These are phyloP conservation scores for Alternaria brassicae DNA, from an alignment of 2,329 filamentous ascomycete species.

Conservation along the genomic window DNA sequence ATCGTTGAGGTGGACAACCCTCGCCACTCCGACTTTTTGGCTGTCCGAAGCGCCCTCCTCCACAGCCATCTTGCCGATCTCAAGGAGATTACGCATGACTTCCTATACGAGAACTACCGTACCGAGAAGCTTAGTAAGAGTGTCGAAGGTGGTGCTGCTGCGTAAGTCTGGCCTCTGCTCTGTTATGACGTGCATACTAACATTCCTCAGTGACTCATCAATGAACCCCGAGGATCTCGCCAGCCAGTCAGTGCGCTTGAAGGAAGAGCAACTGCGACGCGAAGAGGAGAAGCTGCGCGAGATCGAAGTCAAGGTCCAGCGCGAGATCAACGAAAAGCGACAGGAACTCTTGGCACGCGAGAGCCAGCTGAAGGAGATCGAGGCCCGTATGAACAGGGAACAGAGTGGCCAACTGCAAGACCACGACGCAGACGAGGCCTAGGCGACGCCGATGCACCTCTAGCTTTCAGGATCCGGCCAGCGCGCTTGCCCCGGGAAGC, in stretches of 20 bases:
- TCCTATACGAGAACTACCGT: slow-evolving; percentile 99
- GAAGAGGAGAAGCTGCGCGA: slow-evolving; percentile 99
- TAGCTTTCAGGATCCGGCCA: slow-evolving; percentile 9
- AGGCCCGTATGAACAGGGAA: slow-evolving; percentile 95
- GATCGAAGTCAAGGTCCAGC: slow-evolving; percentile 99
- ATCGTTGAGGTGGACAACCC: slow-evolving; percentile 99
- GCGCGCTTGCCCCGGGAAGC: too few species aligned
- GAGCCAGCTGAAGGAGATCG: slow-evolving; percentile 98
- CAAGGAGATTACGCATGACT: slow-evolving; percentile 99
- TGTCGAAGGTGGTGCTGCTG: slow-evolving; percentile 86
- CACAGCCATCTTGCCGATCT: slow-evolving; percentile 98
- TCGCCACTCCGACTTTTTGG: slow-evolving; percentile 97
- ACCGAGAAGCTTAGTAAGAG: slow-evolving; percentile 99
- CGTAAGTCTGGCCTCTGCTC: slow-evolving; percentile 66
- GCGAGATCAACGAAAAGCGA: slow-evolving; percentile 99
- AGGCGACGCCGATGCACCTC: slow-evolving; percentile 17
- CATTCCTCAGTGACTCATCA: slow-evolving; percentile 69
- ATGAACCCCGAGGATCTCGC: slow-evolving; percentile 99
- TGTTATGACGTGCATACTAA: slow-evolving; percentile 26
- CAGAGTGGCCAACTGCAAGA: slow-evolving; percentile 58
- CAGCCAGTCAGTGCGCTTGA: slow-evolving; percentile 95
- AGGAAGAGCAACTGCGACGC: slow-evolving; percentile 98
- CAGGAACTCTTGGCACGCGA: slow-evolving; percentile 97
- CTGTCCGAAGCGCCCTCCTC: slow-evolving; percentile 92
- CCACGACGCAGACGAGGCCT: slow-evolving; percentile 43